phyloP scores from a whole-genome alignment of 2,329 filamentous ascomycete genomes.

The Xylariales sp. region DNA sequence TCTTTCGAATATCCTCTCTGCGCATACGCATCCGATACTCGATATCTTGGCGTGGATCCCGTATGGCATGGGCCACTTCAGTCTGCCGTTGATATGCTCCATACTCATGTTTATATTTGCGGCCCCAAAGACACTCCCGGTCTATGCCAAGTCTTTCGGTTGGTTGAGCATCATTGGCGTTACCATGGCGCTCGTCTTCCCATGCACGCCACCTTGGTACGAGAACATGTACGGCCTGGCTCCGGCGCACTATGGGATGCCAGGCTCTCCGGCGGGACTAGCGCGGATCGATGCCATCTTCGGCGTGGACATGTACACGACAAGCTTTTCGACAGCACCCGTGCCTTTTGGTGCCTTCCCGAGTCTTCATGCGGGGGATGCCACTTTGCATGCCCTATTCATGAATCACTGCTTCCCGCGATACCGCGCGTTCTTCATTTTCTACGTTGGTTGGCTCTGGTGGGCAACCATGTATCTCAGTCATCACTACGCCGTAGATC shows the following conservation, averaged over 20 bases:
- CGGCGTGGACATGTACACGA: conserved; percentile 88
- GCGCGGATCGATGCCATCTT: conserved; percentile 86
- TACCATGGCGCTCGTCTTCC: conserved; percentile 82
- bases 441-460: conserved; percentile 91
- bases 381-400: conserved; percentile 85
- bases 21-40: conserved; percentile 76
- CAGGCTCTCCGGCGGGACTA: conserved; percentile 82
- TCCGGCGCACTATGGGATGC: conserved; percentile 88
- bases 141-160: conserved; percentile 82
- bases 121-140: conserved; percentile 77
- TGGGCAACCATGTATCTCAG: conserved; percentile 98
- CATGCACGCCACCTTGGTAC: conserved; percentile 95
- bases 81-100: conserved; percentile 74
- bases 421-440: conserved; percentile 72
- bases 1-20: conserved; percentile 90
- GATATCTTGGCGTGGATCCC: conserved; percentile 91
- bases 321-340: conserved; percentile 83
- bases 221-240: conserved; percentile 88
- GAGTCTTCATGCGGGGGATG: conserved; percentile 84
- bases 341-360: conserved; percentile 95
- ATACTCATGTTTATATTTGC: conserved; percentile 81
- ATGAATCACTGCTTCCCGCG: conserved; percentile 89
- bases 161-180: conserved; percentile 90
- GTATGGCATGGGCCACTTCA: conserved; percentile 89
- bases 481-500: conserved; percentile 93